Percentiles rank a stretch among this genome's conserved stretches.
These are phyloP conservation scores for Tillandsia fasciculata DNA, from an alignment of 176 grass and related monocot species.

Conservation along the genomic window DNA sequence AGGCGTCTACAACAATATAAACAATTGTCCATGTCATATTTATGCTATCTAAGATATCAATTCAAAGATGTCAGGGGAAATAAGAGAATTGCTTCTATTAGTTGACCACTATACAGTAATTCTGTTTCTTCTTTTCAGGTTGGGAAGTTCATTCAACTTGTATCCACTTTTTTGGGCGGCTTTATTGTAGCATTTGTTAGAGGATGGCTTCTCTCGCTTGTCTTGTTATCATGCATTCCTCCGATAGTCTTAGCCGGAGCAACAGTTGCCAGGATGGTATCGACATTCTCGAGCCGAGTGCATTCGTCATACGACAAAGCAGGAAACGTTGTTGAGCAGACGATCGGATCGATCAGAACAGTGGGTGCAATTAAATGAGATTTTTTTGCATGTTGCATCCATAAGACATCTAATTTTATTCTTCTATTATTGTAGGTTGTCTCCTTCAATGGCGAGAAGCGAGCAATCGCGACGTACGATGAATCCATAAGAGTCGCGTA, in stretches of 20 bases:
- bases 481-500: constrained; percentile 51
- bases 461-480: constrained; percentile 50
- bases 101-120: neutral
- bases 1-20: too few species aligned
- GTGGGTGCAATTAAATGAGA: constrained; percentile 21
- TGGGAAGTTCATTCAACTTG: constrained; percentile 58
- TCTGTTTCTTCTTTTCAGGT: constrained; percentile 34
- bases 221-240: constrained; percentile 68
- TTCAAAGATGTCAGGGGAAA: neutral
- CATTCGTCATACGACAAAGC: constrained; percentile 64
- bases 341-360: constrained; percentile 62
- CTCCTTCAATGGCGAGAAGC: constrained; percentile 65
- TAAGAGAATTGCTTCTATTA: neutral
- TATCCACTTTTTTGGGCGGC: constrained; percentile 63
- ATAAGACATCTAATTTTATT: constrained; percentile 8
- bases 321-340: constrained; percentile 64
- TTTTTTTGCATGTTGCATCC: neutral
- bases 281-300: constrained; percentile 39
- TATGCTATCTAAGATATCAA: too few species aligned
- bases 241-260: constrained; percentile 30
- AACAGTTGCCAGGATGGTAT: constrained; percentile 32
- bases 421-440: constrained; percentile 42
- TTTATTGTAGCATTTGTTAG: constrained; percentile 63
- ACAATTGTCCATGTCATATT: too few species aligned
- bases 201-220: constrained; percentile 83